phyloP scores from a whole-genome alignment of 495 filamentous ascomycete species.

The Penicillium robsamsonii region DNA sequence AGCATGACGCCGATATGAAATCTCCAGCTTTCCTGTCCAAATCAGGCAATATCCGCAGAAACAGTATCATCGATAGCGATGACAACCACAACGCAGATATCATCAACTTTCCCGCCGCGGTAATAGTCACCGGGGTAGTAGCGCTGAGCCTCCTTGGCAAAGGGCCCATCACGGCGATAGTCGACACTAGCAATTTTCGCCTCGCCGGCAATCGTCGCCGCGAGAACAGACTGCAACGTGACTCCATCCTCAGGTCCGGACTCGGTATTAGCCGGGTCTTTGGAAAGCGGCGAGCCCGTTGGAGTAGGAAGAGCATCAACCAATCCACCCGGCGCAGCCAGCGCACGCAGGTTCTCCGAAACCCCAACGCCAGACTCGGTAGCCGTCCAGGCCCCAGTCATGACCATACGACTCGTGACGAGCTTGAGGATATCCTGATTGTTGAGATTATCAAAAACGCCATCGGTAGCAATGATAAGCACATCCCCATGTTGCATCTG shows the following conservation, averaged over 20 bases:
- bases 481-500: constrained; percentile 85
- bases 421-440: constrained; percentile 81
- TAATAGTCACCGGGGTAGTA: constrained; percentile 79
- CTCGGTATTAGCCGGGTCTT: constrained; percentile 8
- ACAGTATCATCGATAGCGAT: constrained; percentile 56
- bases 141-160: constrained; percentile 88
- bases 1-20: not conserved
- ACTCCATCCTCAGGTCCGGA: constrained; percentile 17
- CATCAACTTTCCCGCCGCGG: constrained; percentile 86
- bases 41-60: not conserved
- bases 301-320: constrained; percentile 24
- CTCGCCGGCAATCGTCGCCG: constrained; percentile 69
- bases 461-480: constrained; percentile 86
- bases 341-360: constrained; percentile 49
- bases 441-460: constrained; percentile 95
- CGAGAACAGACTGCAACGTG: constrained; percentile 71
- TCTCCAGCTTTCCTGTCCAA: not conserved
- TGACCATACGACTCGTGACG: constrained; percentile 70
- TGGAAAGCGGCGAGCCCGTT: constrained; percentile 16
- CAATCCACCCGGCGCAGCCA: constrained; percentile 49
- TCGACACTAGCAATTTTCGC: constrained; percentile 84
- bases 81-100: constrained; percentile 78
- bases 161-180: constrained; percentile 78
- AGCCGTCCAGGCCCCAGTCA: constrained; percentile 69
- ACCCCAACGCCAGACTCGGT: constrained; percentile 56